Evolutionary conservation across 2,329 filamentous ascomycete genomes (phyloP).

Genomic region (Tolypocladium amazonense): DNA sequence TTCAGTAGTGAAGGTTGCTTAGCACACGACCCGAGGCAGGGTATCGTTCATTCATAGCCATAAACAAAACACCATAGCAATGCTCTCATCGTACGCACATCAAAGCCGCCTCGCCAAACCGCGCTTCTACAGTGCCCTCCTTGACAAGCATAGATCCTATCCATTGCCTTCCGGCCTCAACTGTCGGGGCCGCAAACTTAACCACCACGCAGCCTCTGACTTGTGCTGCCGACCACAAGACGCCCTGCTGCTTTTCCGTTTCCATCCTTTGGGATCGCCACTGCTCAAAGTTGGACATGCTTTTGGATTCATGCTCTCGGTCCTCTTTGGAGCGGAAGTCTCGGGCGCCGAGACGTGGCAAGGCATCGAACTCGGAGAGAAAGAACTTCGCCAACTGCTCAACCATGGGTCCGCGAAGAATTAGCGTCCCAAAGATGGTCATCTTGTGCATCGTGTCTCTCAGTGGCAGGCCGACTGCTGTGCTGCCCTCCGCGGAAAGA

Average conservation of each 20-base stretch:
- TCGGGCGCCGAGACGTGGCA: slow-evolving; percentile 73
- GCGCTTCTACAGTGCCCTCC: slow-evolving; percentile 58
- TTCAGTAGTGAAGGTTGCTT: neutral
- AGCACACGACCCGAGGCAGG: neutral
- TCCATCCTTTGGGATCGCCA: slow-evolving; percentile 47
- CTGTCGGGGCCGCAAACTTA: slow-evolving; percentile 75
- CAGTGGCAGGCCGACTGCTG: slow-evolving; percentile 28
- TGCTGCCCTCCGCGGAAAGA: slow-evolving; percentile 46
- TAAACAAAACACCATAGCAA: too few relatives aligned
- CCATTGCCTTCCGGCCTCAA: slow-evolving; percentile 76
- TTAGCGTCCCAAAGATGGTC: slow-evolving; percentile 73
- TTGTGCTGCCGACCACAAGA: slow-evolving; percentile 75
- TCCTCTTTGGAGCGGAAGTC: slow-evolving; percentile 56
- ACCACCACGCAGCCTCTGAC: slow-evolving; percentile 79
- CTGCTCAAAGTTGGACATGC: slow-evolving; percentile 29
- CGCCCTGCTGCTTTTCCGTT: slow-evolving; percentile 45
- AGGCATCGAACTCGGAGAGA: slow-evolving; percentile 61
- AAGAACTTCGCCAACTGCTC: slow-evolving; percentile 61
- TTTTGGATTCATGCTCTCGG: slow-evolving; percentile 25
- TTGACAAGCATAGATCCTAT: slow-evolving; percentile 61
- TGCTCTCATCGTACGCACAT: slow-evolving; percentile 48
- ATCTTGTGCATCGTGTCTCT: slow-evolving; percentile 60
- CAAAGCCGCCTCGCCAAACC: slow-evolving; percentile 73
- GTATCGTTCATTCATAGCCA: neutral
- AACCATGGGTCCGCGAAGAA: slow-evolving; percentile 66